Percentiles rank a stretch among this genome's conserved stretches.
These are phyloP conservation scores for Udeniomyces megalosporus DNA, from an alignment of 768 basidiomycete species.

Conservation along the genomic window DNA sequence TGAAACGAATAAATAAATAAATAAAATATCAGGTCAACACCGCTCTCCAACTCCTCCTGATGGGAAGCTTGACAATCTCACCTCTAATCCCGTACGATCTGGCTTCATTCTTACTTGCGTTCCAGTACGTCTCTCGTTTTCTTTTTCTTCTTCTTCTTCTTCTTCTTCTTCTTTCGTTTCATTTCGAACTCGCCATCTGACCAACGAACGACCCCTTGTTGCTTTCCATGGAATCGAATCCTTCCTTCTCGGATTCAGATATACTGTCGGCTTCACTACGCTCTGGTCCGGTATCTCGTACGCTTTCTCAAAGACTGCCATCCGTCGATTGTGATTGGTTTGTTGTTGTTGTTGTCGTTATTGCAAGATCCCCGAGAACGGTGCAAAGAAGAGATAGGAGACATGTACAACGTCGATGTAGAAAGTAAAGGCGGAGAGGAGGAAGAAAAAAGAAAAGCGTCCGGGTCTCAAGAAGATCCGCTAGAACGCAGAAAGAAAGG, in stretches of 20 bases:
- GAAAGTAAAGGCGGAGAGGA: too few species aligned
- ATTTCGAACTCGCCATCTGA: too few species aligned
- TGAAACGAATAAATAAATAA: not conserved
- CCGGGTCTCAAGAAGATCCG: not conserved
- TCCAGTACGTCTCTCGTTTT: not conserved
- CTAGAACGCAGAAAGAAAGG: not conserved
- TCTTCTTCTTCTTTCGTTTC: not conserved
- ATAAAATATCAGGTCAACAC: slow-evolving; percentile 58
- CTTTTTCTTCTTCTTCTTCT: not conserved
- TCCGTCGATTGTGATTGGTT: slow-evolving; percentile 8
- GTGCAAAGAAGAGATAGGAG: too few species aligned
- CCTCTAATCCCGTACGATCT: slow-evolving; percentile 53
- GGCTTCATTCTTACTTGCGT: slow-evolving; percentile 33
- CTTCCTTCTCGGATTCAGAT: too few species aligned
- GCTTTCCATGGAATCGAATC: too few species aligned
- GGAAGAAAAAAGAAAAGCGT: too few species aligned
- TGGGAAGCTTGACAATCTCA: slow-evolving; percentile 73
- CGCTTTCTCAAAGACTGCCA: slow-evolving; percentile 24
- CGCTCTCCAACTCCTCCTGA: slow-evolving; percentile 70
- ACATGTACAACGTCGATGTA: too few species aligned
- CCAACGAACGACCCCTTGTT: too few species aligned
- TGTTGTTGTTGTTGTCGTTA: too few species aligned
- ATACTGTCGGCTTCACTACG: slow-evolving; percentile 75
- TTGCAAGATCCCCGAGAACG: too few species aligned
- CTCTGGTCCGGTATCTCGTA: slow-evolving; percentile 64